These are phyloP conservation scores for Inonotus obliquus DNA, from an alignment of 1,284 basidiomycete species.

Conservation along the genomic window DNA sequence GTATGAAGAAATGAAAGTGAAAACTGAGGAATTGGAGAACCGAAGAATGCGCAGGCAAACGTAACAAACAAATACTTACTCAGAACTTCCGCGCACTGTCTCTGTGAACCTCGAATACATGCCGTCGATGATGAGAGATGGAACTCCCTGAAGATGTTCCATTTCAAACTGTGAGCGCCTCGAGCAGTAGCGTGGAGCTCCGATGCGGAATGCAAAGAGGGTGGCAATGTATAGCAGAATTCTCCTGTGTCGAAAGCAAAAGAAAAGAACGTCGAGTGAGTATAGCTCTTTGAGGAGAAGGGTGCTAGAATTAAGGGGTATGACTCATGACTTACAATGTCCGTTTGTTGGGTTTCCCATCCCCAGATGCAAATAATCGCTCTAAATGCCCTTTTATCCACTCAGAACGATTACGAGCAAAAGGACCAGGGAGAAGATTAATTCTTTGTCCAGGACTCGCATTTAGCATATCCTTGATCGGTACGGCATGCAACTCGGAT, in stretches of 20 bases:
- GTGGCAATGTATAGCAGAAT: constrained; percentile 74
- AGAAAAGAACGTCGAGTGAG: no score
- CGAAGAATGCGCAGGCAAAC: not conserved
- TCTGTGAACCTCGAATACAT: constrained; percentile 81
- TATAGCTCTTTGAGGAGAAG: no score
- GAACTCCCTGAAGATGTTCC: constrained; percentile 56
- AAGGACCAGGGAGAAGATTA: constrained; percentile 49
- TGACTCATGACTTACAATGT: constrained; percentile 42
- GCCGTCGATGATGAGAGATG: constrained; percentile 65
- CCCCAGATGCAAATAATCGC: constrained; percentile 31
- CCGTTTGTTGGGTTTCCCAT: constrained; percentile 47
- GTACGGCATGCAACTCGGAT: constrained; percentile 67
- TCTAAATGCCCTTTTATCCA: constrained; percentile 66
- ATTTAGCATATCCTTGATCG: constrained; percentile 48
- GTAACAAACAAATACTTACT: constrained; percentile 37
- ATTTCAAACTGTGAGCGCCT: constrained; percentile 47
- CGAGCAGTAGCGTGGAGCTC: constrained; percentile 36
- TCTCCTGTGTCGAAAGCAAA: constrained; percentile 44
- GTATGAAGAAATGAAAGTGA: no score
- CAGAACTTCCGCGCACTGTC: constrained; percentile 52
- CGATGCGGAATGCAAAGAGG: constrained; percentile 65
- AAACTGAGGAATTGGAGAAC: no score
- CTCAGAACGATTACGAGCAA: constrained; percentile 49
- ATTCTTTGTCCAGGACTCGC: constrained; percentile 45
- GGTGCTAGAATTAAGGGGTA: not conserved